Percentiles rank a stretch among this genome's conserved stretches.
These are phyloP conservation scores for Cytospora schulzeri DNA, from an alignment of 2,329 filamentous ascomycete genomes.

Conservation along the genomic window DNA sequence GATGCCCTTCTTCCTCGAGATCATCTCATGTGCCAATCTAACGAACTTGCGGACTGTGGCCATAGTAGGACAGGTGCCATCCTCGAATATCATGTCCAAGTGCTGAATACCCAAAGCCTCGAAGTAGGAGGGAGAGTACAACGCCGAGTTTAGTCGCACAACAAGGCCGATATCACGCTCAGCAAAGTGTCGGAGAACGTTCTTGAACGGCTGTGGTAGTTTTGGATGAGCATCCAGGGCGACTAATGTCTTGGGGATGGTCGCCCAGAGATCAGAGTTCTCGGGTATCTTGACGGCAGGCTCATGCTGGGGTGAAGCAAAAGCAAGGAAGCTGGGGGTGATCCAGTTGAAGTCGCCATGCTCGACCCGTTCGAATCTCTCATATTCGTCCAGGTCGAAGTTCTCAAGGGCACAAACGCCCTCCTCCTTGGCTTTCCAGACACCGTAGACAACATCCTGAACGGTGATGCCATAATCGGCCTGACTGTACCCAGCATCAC, in stretches of 20 bases:
- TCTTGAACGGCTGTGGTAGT: constrained; percentile 89
- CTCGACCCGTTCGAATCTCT: constrained; percentile 92
- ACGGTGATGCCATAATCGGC: constrained; percentile 95
- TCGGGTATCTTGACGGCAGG: constrained; percentile 73
- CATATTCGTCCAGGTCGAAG: constrained; percentile 96
- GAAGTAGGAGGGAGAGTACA: constrained; percentile 98
- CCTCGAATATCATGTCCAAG: constrained; percentile 99
- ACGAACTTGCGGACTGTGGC: constrained; percentile 93
- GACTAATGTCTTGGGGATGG: constrained; percentile 74
- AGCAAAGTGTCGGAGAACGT: constrained; percentile 86
- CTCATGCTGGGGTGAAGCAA: constrained; percentile 88
- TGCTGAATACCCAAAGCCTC: constrained; percentile 93
- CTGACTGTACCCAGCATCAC: constrained; percentile 97
- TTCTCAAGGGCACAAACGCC: constrained; percentile 87
- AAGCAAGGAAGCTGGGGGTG: constrained; percentile 90
- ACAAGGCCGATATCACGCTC: constrained; percentile 89
- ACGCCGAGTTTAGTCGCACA: constrained; percentile 89
- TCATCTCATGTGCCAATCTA: constrained; percentile 90
- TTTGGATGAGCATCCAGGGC: constrained; percentile 70
- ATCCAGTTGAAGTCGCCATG: constrained; percentile 99
- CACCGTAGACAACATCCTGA: constrained; percentile 96
- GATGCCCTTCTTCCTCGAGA: constrained; percentile 89
- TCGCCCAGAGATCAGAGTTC: constrained; percentile 71
- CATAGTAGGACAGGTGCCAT: constrained; percentile 91
- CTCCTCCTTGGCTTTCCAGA: constrained; percentile 98